Base-by-base conservation (phyloP, 768 basidiomycete species). In the Phylloporus scabripes region DNA sequence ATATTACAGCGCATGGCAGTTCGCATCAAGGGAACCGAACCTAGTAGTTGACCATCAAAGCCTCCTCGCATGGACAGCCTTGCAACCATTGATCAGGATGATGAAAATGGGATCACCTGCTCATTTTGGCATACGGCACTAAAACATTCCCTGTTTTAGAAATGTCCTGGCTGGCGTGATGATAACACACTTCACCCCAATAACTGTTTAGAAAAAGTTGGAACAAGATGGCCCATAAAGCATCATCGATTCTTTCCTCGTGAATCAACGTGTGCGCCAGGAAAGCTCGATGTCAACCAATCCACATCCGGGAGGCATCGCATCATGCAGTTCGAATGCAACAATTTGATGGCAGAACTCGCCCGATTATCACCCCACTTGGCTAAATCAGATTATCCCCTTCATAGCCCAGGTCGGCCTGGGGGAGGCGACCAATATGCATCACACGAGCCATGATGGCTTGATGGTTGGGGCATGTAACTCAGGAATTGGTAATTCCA, bases 11-110 rank as follows among this genome's bases (percentile, higher is more conserved):
- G n/a, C 42, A 38, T 42, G 50, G 47, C 53, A 42, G 52, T 37
- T 51, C 47, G 38, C 52, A 66, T 64, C 57, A 65, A 17, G 39
- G 26, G 38, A 42, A 31, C 31, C 23, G 38, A 42, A 31, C 31
- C 23, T 12, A 34, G 20, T 41, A 39, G 38, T 48, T 56, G 49
- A 39, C 31, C 53, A 51, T 64, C 59, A 55, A 45, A 52, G 20
- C 29, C 32, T 34, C 28, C 42, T 49, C 33, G 48, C 29, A n/a
- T 23, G 51, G 24, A 63, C 46, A 53, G 60, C 58, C 45, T 33
- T 40, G 42, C 49, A 34, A 41, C 26, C 2, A 33, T 14, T 37
- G 33, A 46, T 46, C 24, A 18, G 6, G 18, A 24, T 14, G 18
- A 24, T 14, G 9, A 29, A 44, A 21, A 21, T 8, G 7, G 31